Evolutionary conservation across 148 eudicot genomes (phyloP).

Genomic region (Rhododendron vialii): DNA sequence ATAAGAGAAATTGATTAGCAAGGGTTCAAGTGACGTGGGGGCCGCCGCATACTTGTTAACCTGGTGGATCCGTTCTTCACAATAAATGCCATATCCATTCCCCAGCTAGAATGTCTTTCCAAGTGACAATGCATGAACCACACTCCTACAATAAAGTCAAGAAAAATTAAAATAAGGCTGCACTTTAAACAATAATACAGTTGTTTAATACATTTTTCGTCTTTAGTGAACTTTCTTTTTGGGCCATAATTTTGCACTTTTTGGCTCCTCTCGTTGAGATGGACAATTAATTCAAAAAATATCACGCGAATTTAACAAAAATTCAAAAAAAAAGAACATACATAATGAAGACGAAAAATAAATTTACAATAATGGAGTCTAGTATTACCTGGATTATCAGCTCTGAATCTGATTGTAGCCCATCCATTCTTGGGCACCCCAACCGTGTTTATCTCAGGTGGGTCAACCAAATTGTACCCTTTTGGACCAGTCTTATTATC

Average conservation of each 20-base stretch:
- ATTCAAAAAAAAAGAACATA: no score
- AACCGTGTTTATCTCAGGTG: slow-evolving; percentile 20
- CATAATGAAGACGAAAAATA: no score
- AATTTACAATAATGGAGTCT: no score
- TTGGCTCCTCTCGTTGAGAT: no score
- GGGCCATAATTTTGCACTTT: no score
- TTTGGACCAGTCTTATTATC: slow-evolving; percentile 5
- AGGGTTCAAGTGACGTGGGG: background rate
- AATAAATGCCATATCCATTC: background rate
- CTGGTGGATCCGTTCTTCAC: background rate
- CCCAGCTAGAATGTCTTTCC: background rate
- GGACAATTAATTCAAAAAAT: no score
- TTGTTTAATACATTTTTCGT: no score
- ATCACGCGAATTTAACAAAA: no score
- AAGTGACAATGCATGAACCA: slow-evolving; percentile 13
- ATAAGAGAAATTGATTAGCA: background rate
- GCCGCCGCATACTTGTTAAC: background rate
- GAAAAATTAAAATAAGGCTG: background rate
- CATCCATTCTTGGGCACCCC: slow-evolving; percentile 30
- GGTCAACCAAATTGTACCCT: slow-evolving; percentile 26
- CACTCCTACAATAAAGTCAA: background rate
- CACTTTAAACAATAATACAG: no score
- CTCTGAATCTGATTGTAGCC: slow-evolving; percentile 31
- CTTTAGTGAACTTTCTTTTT: no score
- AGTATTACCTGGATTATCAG: slow-evolving; percentile 29